Evolutionary conservation across 2,329 filamentous ascomycete species (phyloP).

Genomic region (Remersonia thermophila): DNA sequence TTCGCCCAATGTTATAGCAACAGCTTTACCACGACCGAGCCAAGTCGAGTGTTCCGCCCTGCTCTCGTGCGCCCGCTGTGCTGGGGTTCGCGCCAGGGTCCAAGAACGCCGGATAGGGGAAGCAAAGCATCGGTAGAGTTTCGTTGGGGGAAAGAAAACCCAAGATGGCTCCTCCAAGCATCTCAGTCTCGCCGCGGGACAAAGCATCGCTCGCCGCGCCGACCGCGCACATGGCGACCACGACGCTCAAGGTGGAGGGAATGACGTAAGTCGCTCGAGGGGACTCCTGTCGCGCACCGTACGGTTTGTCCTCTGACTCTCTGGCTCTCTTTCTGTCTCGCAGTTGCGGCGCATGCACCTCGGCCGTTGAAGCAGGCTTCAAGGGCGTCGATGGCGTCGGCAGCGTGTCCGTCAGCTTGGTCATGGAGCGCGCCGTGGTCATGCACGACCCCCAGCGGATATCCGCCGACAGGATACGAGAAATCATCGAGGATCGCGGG

Average conservation of each 20-base stretch:
- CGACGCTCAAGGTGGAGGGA: slow-evolving; percentile 79
- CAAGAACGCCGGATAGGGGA: no score
- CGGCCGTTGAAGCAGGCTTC: slow-evolving; percentile 87
- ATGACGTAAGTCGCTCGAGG: slow-evolving; percentile 49
- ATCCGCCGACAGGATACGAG: slow-evolving; percentile 61
- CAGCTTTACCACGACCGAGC: slow-evolving; percentile 3
- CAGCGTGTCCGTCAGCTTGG: slow-evolving; percentile 79
- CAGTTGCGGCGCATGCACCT: slow-evolving; percentile 86
- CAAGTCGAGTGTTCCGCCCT: slow-evolving; percentile 1
- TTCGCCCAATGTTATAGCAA: slow-evolving; percentile 13
- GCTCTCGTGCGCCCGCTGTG: background rate
- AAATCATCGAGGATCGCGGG: slow-evolving; percentile 81
- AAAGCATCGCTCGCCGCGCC: slow-evolving; percentile 24
- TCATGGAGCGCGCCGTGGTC: slow-evolving; percentile 92
- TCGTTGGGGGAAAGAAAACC: background rate
- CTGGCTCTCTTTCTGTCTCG: no score
- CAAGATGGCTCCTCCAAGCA: slow-evolving; percentile 39
- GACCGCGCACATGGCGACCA: slow-evolving; percentile 66
- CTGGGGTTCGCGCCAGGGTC: background rate
- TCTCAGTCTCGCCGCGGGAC: slow-evolving; percentile 34
- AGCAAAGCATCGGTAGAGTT: no score
- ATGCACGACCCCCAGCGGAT: slow-evolving; percentile 72
- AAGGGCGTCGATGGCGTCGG: slow-evolving; percentile 69
- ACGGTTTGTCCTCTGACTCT: slow-evolving; percentile 20
- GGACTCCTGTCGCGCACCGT: background rate